Conservation (phyloP, 768 basidiomycete genomes). For the Tulasnella sp. region DNA sequence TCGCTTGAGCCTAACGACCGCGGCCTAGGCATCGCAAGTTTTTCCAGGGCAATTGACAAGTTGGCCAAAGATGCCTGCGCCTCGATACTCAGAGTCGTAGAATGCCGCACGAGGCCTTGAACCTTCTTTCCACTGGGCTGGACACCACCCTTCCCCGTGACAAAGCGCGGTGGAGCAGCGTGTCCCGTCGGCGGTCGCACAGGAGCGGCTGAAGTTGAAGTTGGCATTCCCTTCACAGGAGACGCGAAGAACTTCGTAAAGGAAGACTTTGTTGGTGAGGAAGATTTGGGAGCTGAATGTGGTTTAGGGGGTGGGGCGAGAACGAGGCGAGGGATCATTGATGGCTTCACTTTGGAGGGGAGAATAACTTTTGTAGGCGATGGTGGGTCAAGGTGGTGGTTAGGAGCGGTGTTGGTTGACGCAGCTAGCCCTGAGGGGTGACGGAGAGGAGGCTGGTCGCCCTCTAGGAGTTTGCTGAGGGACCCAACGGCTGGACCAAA, state of each 20-base stretch:
- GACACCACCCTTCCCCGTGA: neutral
- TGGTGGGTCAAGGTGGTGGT: neutral
- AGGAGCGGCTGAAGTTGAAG: neutral
- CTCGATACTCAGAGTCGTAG: constrained; percentile 5
- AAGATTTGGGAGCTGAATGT: neutral
- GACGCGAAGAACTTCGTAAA: constrained; percentile 5
- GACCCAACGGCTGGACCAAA: constrained; percentile 9
- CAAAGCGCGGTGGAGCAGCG: neutral
- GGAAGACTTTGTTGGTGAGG: constrained; percentile 8
- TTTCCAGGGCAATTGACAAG: constrained; percentile 57
- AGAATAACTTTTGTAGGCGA: constrained; percentile 2
- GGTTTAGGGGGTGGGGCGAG: constrained; percentile 9
- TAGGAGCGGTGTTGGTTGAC: neutral
- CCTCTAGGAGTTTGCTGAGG: neutral
- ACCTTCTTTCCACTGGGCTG: neutral
- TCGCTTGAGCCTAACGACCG: constrained; percentile 45
- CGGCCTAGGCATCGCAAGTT: constrained; percentile 54
- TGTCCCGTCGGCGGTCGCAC: neutral
- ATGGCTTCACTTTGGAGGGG: constrained; percentile 6
- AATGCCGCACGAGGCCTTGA: neutral
- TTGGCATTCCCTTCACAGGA: neutral
- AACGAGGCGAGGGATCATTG: constrained; percentile 14
- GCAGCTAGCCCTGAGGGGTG: neutral
- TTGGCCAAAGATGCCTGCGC: constrained; percentile 43
- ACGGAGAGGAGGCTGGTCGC: neutral